These are phyloP conservation scores for Stephanodiscus minutulus DNA, from an alignment of 108 stramenopile genomes.

Conservation along the genomic window DNA sequence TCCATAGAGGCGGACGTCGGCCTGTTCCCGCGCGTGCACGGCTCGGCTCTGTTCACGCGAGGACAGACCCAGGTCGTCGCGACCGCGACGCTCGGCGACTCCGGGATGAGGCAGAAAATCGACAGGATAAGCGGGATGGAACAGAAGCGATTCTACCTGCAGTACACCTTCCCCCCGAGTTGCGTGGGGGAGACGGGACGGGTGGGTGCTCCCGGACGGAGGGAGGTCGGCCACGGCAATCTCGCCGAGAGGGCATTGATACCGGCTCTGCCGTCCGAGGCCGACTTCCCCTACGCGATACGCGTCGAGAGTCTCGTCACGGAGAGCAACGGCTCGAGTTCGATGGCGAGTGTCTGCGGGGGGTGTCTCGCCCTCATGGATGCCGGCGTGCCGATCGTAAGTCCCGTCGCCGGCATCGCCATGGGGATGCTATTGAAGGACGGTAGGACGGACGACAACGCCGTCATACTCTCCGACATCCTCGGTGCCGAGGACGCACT, in stretches of 20 bases:
- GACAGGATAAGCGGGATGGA: slow-evolving; percentile 84
- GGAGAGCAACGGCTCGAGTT: slow-evolving; percentile 80
- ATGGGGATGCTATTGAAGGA: slow-evolving; percentile 86
- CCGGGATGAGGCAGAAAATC: slow-evolving; percentile 91
- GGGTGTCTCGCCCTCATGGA: slow-evolving; percentile 92
- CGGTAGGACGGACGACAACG: slow-evolving; percentile 69
- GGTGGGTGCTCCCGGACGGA: slow-evolving; percentile 84
- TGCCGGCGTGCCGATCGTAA: slow-evolving; percentile 89
- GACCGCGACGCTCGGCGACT: slow-evolving; percentile 86
- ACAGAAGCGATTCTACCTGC: slow-evolving; percentile 91
- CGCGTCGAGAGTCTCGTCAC: slow-evolving; percentile 86
- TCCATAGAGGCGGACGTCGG: slow-evolving; percentile 48
- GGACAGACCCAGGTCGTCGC: slow-evolving; percentile 94
- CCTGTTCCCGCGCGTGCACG: slow-evolving; percentile 73
- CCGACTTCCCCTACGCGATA: slow-evolving; percentile 82
- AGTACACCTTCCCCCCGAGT: slow-evolving; percentile 94
- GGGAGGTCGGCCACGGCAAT: slow-evolving; percentile 91
- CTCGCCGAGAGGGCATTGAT: slow-evolving; percentile 81
- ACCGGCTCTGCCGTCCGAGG: slow-evolving; percentile 67
- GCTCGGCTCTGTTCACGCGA: slow-evolving; percentile 92
- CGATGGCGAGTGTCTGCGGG: slow-evolving; percentile 93
- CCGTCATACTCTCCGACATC: slow-evolving; percentile 84
- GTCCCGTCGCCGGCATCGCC: slow-evolving; percentile 81
- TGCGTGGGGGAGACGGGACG: slow-evolving; percentile 94
- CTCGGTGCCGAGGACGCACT: slow-evolving; percentile 85